These are phyloP conservation scores for Coemansia sp. DNA, from an alignment of 192 early-diverging fungal species.

Conservation along the genomic window DNA sequence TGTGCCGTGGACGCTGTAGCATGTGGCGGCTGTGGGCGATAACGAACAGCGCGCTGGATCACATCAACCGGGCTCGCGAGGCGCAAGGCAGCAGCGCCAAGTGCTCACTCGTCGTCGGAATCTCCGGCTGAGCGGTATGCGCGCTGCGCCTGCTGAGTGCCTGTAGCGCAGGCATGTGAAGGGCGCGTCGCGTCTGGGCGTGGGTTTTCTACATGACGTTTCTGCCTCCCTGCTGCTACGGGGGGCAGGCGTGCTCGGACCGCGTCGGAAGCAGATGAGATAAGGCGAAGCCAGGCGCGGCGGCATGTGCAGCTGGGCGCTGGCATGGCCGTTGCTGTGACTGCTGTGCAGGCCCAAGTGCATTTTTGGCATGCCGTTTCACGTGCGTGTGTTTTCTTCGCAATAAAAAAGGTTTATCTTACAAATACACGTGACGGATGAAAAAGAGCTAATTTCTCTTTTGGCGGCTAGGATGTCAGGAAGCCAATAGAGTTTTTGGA, in stretches of 20 bases:
- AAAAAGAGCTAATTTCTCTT: too few species aligned
- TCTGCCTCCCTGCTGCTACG: too few species aligned
- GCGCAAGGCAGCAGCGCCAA: conserved; percentile 1
- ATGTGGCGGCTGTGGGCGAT: conserved; percentile 38
- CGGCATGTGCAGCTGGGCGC: too few species aligned
- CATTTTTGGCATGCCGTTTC: not conserved
- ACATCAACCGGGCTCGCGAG: conserved; percentile 21
- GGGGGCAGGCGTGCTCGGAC: not conserved
- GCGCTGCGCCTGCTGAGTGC: too few species aligned
- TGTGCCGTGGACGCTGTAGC: conserved; percentile 6
- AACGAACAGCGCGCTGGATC: conserved; percentile 39
- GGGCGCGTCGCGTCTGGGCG: not conserved
- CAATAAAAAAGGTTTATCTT: too few species aligned
- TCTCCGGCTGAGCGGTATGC: conserved; percentile 9
- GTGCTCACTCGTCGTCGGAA: conserved; percentile 27
- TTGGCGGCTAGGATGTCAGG: conserved; percentile 19
- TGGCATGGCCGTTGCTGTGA: not conserved
- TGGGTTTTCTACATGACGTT: too few species aligned
- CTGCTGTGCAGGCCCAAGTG: not conserved
- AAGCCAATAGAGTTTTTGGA: conserved; percentile 43
- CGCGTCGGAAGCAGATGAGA: not conserved
- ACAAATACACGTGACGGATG: too few species aligned
- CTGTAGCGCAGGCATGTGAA: too few species aligned
- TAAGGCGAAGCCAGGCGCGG: too few species aligned
- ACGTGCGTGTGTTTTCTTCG: not conserved